Conservation (phyloP, 805 yeast genomes). For the Candida andamanensis region DNA sequence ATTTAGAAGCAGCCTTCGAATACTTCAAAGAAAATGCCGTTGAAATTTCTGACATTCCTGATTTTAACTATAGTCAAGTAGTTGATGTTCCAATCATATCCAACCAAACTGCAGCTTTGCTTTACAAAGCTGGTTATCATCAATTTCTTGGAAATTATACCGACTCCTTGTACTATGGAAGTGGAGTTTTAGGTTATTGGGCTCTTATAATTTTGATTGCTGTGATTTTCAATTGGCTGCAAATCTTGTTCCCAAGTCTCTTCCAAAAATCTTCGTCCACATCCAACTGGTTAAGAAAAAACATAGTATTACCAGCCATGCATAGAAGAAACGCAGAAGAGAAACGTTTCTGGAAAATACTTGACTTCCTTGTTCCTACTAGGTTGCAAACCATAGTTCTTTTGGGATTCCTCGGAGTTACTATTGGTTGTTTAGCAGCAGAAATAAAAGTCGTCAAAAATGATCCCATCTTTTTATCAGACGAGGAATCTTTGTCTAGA, state of each 20-base stretch:
- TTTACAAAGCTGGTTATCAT: constrained; percentile 8
- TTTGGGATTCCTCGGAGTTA: constrained; percentile 15
- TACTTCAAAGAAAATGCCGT: constrained; percentile 14
- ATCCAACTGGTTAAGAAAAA: constrained; percentile 19
- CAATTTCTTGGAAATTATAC: constrained; percentile 19
- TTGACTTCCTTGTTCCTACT: constrained; percentile 29
- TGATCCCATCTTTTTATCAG: constrained; percentile 4
- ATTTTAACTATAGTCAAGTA: constrained; percentile 18
- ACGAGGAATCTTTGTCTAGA: constrained; percentile 19
- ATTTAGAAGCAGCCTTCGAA: constrained; percentile 10
- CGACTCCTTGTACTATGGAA: constrained; percentile 23
- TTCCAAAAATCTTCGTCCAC: constrained; percentile 18
- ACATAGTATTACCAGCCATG: constrained; percentile 25
- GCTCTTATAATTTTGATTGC: constrained; percentile 38
- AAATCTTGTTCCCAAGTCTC: constrained; percentile 34
- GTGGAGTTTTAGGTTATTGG: constrained; percentile 47
- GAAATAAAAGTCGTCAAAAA: constrained; percentile 13
- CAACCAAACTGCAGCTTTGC: neutral
- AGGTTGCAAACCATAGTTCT: constrained; percentile 31
- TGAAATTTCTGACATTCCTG: constrained; percentile 14
- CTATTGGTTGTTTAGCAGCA: constrained; percentile 14
- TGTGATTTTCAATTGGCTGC: constrained; percentile 37
- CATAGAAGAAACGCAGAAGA: constrained; percentile 17
- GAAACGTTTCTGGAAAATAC: constrained; percentile 13
- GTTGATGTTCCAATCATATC: constrained; percentile 21